Conservation (phyloP, 768 basidiomycete genomes). For the Galerina sulciceps region DNA sequence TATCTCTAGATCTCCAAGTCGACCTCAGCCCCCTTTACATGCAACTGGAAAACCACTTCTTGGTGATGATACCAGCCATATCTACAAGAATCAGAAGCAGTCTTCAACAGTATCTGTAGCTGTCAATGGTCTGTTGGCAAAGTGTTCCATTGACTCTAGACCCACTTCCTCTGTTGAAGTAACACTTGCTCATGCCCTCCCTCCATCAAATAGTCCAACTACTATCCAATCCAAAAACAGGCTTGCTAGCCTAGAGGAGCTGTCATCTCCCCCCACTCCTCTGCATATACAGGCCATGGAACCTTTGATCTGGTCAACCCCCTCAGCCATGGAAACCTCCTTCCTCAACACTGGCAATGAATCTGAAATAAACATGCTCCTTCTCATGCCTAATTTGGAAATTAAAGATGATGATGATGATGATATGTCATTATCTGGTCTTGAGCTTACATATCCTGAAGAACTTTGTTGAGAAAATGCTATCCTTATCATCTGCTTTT, state of each 20-base stretch:
- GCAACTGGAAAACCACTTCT: background rate
- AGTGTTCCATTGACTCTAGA: no score
- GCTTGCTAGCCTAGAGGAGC: background rate
- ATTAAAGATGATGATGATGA: slow-evolving; percentile 9
- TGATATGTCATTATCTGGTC: slow-evolving; percentile 6
- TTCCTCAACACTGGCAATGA: background rate
- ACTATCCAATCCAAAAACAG: background rate
- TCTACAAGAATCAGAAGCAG: no score
- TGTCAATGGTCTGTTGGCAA: no score
- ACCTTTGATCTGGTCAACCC: background rate
- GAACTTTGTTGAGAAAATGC: background rate
- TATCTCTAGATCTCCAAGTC: background rate
- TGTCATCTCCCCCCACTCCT: background rate
- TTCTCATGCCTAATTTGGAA: slow-evolving; percentile 1
- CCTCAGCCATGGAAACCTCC: background rate
- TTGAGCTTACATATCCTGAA: slow-evolving; percentile 25
- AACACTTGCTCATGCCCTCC: background rate
- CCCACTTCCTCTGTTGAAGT: no score
- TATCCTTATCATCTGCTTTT: background rate
- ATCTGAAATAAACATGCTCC: background rate
- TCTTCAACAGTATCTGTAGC: no score
- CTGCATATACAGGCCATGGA: background rate
- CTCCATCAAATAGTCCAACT: background rate
- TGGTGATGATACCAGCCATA: no score
- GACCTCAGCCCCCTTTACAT: background rate